Conservation (phyloP, 345 rosid genomes). For the Nephelium lappaceum region DNA sequence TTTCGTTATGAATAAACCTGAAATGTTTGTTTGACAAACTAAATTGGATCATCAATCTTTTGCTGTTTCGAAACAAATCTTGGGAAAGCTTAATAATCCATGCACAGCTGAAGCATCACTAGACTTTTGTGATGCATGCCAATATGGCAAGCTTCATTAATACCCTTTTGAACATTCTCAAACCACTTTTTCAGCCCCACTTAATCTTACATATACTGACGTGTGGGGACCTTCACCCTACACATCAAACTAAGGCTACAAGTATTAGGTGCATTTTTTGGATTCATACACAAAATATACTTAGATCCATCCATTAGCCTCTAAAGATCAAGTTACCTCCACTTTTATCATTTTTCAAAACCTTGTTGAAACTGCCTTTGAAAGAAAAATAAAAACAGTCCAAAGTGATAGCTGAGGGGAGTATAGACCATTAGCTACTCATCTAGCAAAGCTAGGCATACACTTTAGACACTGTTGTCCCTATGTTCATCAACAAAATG, state of each 20-base stretch:
- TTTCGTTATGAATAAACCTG: too few relatives aligned
- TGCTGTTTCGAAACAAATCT: too few relatives aligned
- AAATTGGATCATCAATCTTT: too few relatives aligned
- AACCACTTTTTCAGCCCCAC: too few relatives aligned
- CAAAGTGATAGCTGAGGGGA: background rate
- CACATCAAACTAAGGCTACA: accelerated
- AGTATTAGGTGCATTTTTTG: background rate
- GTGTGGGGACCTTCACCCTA: background rate
- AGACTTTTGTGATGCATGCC: too few relatives aligned
- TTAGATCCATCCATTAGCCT: background rate
- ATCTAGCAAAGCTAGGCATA: too few relatives aligned
- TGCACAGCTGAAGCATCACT: too few relatives aligned
- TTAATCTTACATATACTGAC: background rate
- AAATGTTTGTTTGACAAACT: too few relatives aligned
- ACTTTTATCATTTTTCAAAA: background rate
- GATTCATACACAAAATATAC: background rate
- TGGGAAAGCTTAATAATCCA: too few relatives aligned
- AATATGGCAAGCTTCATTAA: background rate
- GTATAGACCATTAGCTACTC: background rate
- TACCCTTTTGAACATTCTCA: too few relatives aligned
- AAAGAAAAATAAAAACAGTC: background rate
- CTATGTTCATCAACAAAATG: background rate
- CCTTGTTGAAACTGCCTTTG: background rate
- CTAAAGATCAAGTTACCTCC: background rate
- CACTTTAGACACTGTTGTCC: background rate